A percentile compares a stretch with the other conserved stretches of the same genome.
Conservation (phyloP, 169 alveolate species). For the Plasmodium knowlesi region DNA sequence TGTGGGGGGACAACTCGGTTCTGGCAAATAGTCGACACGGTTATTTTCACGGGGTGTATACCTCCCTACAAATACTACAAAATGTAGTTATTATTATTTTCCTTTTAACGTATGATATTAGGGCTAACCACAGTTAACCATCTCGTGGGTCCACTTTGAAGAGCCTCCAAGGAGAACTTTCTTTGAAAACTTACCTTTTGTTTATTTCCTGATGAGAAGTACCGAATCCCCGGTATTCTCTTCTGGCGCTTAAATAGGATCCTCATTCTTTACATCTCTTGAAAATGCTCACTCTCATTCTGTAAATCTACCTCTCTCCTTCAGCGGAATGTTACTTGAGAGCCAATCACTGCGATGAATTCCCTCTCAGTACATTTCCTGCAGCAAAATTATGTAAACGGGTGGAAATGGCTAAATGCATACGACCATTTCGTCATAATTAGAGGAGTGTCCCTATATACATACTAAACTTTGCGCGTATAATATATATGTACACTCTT, state of each 20-base stretch:
- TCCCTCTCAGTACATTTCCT: background rate
- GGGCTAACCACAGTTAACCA: background rate
- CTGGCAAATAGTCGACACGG: background rate
- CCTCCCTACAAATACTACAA: background rate
- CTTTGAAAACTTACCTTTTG: constrained; percentile 21
- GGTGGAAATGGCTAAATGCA: background rate
- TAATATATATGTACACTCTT: background rate
- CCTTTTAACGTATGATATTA: background rate
- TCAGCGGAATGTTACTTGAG: background rate
- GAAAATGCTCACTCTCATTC: background rate
- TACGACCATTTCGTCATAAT: background rate
- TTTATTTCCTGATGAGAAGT: constrained; percentile 20
- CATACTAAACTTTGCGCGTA: background rate
- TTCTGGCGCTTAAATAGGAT: constrained; percentile 8
- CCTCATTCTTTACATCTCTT: constrained; percentile 36
- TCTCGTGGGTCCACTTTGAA: background rate
- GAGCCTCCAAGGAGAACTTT: background rate
- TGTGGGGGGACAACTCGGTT: background rate
- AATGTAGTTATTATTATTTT: background rate
- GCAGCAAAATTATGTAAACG: background rate
- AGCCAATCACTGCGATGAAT: background rate
- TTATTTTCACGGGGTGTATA: background rate
- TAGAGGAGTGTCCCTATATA: background rate
- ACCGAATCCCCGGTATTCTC: constrained; percentile 16
- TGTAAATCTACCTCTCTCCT: background rate